Conservation (phyloP, 176 grass and related monocot species). For the Triticum urartu region DNA sequence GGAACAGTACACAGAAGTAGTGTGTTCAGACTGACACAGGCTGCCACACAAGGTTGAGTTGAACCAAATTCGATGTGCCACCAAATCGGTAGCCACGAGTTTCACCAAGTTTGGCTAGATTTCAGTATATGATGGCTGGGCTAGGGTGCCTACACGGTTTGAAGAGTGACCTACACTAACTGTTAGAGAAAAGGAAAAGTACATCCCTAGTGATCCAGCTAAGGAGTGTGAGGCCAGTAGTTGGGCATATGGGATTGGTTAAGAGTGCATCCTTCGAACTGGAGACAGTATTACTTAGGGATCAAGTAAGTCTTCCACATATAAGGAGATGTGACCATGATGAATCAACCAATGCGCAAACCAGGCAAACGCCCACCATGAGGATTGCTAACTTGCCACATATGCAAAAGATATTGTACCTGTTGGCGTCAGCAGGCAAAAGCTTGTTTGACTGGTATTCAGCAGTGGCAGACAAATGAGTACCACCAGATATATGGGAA, state of each 20-base stretch:
- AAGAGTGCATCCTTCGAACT: background rate
- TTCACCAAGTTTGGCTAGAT: background rate
- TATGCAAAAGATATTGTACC: slow-evolving; percentile 18
- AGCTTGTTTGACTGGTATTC: slow-evolving; percentile 29
- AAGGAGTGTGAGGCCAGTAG: background rate
- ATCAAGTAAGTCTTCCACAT: background rate
- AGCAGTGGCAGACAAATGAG: slow-evolving; percentile 19
- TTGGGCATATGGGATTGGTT: background rate
- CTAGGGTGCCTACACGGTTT: background rate
- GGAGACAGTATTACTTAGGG: background rate
- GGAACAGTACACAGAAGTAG: background rate
- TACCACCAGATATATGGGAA: slow-evolving; percentile 31
- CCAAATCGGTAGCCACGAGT: background rate
- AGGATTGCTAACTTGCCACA: background rate
- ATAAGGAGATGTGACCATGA: background rate
- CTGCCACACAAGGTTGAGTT: background rate
- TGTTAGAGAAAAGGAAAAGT: background rate
- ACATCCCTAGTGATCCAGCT: background rate
- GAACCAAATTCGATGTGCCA: background rate
- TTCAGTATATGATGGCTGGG: background rate
- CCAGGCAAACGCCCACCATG: background rate
- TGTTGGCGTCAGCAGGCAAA: slow-evolving; percentile 28
- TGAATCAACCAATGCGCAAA: background rate
- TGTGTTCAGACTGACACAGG: background rate
- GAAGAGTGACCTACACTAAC: background rate